phyloP scores from a whole-genome alignment of 73 alveolate species.

The Paramecium sexaurelia region DNA sequence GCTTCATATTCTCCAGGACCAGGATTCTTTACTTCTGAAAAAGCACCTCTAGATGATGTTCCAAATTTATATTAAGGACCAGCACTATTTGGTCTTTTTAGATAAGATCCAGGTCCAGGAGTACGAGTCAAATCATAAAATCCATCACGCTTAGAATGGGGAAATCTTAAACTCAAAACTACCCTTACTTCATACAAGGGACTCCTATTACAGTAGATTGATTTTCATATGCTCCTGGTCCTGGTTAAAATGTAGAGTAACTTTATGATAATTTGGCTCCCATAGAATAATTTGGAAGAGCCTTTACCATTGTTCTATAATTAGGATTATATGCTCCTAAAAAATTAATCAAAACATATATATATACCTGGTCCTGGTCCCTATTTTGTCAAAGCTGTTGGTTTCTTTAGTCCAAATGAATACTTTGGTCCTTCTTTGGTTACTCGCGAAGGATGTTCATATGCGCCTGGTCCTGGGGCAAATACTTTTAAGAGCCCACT shows the following conservation, averaged over 20 bases:
- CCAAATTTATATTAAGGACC: conserved; percentile 68
- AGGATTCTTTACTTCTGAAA: not conserved
- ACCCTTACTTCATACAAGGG: conserved; percentile 58
- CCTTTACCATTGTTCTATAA: not conserved
- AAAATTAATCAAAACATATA: not conserved
- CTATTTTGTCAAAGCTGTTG: not conserved
- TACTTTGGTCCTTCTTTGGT: conserved; percentile 44
- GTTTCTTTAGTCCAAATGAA: conserved; percentile 54
- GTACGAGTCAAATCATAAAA: conserved; percentile 34
- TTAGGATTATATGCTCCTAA: conserved; percentile 52
- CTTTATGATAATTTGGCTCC: not conserved
- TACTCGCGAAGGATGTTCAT: conserved; percentile 28
- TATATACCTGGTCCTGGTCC: conserved; percentile 58
- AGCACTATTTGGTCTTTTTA: conserved; percentile 30
- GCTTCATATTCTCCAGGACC: conserved; percentile 68
- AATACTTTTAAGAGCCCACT: conserved; percentile 40
- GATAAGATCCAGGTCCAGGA: conserved; percentile 67
- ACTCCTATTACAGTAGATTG: conserved; percentile 56
- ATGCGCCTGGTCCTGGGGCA: conserved; percentile 61
- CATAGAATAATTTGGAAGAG: conserved; percentile 25
- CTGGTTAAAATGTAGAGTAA: conserved; percentile 26
- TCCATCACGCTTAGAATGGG: conserved; percentile 58
- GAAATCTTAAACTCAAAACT: conserved; percentile 15
- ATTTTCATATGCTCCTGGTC: conserved; percentile 63
- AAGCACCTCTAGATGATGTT: conserved; percentile 61